Percentiles rank a stretch among this genome's conserved stretches.
Conservation (phyloP, 1,284 basidiomycete genomes). For the Trametes hirsuta region DNA sequence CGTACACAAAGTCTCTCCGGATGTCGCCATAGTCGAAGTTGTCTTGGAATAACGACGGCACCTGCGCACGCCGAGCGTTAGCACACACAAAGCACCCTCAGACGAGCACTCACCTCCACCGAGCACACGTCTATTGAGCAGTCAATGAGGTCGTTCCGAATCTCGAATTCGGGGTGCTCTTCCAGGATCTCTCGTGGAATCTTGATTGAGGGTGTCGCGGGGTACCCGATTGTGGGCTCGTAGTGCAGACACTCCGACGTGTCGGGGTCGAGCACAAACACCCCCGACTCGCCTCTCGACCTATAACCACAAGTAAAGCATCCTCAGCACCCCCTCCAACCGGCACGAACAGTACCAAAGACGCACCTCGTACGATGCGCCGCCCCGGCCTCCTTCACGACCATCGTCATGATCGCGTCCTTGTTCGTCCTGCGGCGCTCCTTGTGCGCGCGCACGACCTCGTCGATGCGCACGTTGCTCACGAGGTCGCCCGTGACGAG, state of each 20-base stretch:
- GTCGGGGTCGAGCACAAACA: conserved; percentile 74
- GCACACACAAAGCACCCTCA: not conserved
- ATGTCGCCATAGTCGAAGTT: conserved; percentile 98
- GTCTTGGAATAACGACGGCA: conserved; percentile 96
- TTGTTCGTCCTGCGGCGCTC: conserved; percentile 86
- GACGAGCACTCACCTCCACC: conserved; percentile 61
- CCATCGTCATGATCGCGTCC: conserved; percentile 96
- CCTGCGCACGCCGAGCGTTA: conserved; percentile 46
- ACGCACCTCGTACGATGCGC: conserved; percentile 75
- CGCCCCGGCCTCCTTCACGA: conserved; percentile 80
- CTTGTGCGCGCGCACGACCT: conserved; percentile 89
- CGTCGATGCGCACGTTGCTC: conserved; percentile 90
- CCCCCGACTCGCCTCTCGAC: conserved; percentile 68
- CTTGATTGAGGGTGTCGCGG: conserved; percentile 56
- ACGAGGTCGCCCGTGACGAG: conserved; percentile 95
- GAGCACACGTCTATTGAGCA: conserved; percentile 92
- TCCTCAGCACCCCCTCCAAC: conserved; percentile 5
- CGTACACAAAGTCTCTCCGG: conserved; percentile 92
- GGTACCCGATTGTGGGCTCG: conserved; percentile 70
- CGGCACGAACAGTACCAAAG: too few relatives aligned
- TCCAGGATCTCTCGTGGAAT: conserved; percentile 74
- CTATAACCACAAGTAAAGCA: conserved; percentile 40
- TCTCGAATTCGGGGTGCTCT: conserved; percentile 75
- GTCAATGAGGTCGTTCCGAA: conserved; percentile 87
- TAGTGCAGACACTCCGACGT: conserved; percentile 83